Percentiles rank a stretch among this genome's conserved stretches.
phyloP scores from a whole-genome alignment of 169 alveolate genomes.

The Cryptosporidium sp. region DNA sequence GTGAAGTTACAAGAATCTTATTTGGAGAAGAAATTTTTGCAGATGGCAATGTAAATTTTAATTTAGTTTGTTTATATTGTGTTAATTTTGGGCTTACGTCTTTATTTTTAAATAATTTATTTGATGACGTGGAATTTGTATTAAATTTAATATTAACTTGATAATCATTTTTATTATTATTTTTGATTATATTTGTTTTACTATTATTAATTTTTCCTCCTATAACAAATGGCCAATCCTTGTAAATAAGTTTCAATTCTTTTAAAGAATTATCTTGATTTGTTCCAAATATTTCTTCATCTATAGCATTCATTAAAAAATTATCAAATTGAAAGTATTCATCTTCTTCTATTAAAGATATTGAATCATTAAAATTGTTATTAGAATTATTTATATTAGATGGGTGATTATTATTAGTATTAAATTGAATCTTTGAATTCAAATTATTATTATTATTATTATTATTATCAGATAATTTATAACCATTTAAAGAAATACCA shows the following conservation, averaged over 20 bases:
- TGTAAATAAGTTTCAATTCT: neutral
- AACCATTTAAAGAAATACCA: slow-evolving; percentile 29
- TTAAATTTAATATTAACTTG: neutral
- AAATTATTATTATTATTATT: neutral
- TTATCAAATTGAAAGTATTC: neutral
- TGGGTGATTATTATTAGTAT: neutral
- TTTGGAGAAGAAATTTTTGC: neutral
- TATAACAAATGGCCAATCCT: slow-evolving; percentile 6
- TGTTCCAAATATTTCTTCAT: neutral
- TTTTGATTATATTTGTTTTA: neutral
- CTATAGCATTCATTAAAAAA: neutral
- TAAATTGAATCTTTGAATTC: neutral
- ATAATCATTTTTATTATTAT: too few relatives aligned
- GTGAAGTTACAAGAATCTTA: neutral
- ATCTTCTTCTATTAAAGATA: neutral
- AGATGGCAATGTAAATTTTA: neutral
- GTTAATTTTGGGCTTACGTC: neutral
- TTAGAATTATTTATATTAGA: neutral
- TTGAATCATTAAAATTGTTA: neutral
- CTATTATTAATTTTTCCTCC: neutral
- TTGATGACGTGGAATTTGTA: neutral
- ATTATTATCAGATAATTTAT: neutral
- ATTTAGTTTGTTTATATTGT: neutral
- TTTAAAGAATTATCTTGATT: neutral
- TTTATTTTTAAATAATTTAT: neutral